Conservation (phyloP, 177 flowering plant species). For the Vitis hybrid region DNA sequence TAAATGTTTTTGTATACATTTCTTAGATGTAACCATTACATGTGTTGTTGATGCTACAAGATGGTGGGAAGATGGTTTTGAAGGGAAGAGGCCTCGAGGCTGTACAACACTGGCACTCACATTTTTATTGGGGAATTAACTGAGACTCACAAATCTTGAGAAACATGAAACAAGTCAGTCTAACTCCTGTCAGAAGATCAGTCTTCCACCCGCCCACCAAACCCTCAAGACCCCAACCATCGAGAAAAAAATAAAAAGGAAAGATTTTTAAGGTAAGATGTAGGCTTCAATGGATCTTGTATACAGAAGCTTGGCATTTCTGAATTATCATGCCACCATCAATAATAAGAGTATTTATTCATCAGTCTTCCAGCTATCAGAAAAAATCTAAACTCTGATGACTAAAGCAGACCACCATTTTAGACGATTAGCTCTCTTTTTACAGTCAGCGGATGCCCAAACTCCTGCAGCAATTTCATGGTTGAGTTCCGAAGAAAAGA, state of each 20-base stretch:
- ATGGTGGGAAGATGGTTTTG: neutral
- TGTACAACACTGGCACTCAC: conserved; percentile 16
- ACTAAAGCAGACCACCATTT: neutral
- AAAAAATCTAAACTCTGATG: neutral
- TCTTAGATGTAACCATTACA: conserved; percentile 11
- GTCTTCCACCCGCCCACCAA: neutral
- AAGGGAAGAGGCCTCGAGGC: conserved; percentile 6
- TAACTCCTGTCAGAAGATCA: neutral
- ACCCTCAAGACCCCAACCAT: too few species aligned
- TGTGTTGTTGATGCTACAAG: neutral
- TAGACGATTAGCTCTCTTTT: neutral
- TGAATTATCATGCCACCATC: neutral
- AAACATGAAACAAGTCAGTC: neutral
- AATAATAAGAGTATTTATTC: neutral
- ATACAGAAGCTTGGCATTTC: neutral
- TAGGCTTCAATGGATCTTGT: neutral
- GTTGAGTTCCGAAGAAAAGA: neutral
- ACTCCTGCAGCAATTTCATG: conserved; percentile 22
- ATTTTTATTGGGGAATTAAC: conserved; percentile 8
- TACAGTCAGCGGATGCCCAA: conserved; percentile 32
- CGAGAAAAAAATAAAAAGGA: neutral
- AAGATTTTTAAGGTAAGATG: neutral
- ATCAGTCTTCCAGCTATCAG: conserved; percentile 1
- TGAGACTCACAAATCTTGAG: neutral
- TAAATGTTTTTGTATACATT: conserved; percentile 8